Evolutionary conservation across 306 rosid species (phyloP), one percentile per base, ranked within the genome.

Genomic region (Cicer chorassanicum): DNA sequence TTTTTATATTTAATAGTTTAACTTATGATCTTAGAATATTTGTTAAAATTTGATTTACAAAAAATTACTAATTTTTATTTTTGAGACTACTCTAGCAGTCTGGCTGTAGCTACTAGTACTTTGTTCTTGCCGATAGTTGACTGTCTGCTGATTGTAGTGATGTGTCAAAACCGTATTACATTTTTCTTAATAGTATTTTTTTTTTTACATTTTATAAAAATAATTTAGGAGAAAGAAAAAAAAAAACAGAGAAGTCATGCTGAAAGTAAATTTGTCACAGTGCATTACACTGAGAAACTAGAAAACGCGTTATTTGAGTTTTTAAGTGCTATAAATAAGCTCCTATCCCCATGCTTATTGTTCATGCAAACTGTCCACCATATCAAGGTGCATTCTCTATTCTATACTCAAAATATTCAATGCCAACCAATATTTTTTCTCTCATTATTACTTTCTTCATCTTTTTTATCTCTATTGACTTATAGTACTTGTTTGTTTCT

Each of bases 231-330:
- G 15, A 11, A 45, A 46, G 15, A 46, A 50, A 51, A 6, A 14
- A 51, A 3, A 15, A 51, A 51, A 51, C 57, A 51, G 4, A 51
- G 18, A 51, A 24, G 34, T 24, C 34, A 24, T 24, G 34, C 34
- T 24, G 34, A 24, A 24, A 24, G 34, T 24, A 24, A 24, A 24
- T 24, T 24, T 24, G 34, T 24, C 34, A 24, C 34, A 24, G 34
- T 24, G 14, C 19, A 15, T 29, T 41, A 67, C 77, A 51, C 13
- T 44, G 16, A 65, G 46, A 70, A 78, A 44, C 38, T n/a, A 57
- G 81, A 81, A 82, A 54, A 63, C 85, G 82, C 85, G 85, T 81
- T 4, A 53, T 42, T 75, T 65, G 42, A 73, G 8, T 49, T 71
- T 72, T 46, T 0, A 49, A 36, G 73, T 38, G 42, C 80, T 78